These are phyloP conservation scores for Neurospora sublineolata DNA, from an alignment of 495 filamentous ascomycete genomes.

Conservation along the genomic window DNA sequence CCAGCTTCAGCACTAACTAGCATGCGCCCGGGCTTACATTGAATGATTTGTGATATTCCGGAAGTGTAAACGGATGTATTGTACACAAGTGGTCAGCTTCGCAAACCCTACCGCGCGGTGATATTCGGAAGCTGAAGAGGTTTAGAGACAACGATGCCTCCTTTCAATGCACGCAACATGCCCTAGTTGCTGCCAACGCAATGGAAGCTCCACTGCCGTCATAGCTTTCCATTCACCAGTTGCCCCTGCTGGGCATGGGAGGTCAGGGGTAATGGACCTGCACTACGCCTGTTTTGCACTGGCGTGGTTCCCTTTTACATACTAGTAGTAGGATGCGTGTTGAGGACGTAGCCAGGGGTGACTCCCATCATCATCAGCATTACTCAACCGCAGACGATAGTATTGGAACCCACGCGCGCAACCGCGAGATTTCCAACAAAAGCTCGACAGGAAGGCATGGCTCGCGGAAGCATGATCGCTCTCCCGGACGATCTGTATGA, in stretches of 20 bases:
- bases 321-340: background rate
- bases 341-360: constrained; percentile 4
- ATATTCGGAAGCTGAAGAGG: background rate
- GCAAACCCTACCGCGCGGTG: background rate
- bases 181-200: constrained; percentile 1
- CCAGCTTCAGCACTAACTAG: background rate
- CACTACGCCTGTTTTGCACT: background rate
- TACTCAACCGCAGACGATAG: background rate
- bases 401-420: constrained; percentile 6
- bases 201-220: constrained; percentile 7
- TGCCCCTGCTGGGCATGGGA: constrained; percentile 1
- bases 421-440: constrained; percentile 7
- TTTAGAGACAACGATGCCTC: background rate
- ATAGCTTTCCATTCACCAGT: constrained; percentile 4
- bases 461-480: constrained; percentile 11
- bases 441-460: constrained; percentile 14
- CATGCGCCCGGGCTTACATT: background rate
- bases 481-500: constrained; percentile 14
- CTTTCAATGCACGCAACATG: constrained; percentile 1
- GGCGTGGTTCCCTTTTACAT: background rate
- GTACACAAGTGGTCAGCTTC: background rate
- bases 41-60: background rate
- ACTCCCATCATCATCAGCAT: background rate
- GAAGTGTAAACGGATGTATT: background rate
- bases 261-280: background rate